Conservation (phyloP, 495 filamentous ascomycete species). For the Aspergillus sparsus region DNA sequence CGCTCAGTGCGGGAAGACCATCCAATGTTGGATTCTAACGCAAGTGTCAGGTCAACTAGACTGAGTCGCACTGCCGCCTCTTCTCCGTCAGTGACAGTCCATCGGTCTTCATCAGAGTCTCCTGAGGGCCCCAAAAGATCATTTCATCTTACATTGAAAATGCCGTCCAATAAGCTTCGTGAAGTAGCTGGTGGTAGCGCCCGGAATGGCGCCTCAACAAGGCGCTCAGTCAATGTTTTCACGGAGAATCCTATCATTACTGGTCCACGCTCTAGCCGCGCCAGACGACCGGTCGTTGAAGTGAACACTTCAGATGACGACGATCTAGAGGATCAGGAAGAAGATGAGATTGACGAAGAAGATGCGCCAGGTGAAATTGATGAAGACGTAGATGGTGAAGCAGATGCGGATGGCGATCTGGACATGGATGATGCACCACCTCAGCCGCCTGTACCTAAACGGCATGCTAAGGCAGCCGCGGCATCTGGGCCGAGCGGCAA, state of each 20-base stretch:
- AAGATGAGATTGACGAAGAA: slow-evolving; percentile 54
- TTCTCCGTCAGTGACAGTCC: slow-evolving; percentile 48
- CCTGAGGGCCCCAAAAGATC: slow-evolving; percentile 60
- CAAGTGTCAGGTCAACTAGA: slow-evolving; percentile 37
- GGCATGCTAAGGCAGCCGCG: slow-evolving; percentile 30
- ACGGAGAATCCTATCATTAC: slow-evolving; percentile 59
- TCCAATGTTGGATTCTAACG: slow-evolving; percentile 44
- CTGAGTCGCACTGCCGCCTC: slow-evolving; percentile 38
- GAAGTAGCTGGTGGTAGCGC: slow-evolving; percentile 60
- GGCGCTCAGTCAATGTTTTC: slow-evolving; percentile 50
- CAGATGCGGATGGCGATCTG: slow-evolving; percentile 55
- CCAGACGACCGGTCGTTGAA: slow-evolving; percentile 69
- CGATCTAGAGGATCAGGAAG: slow-evolving; percentile 54
- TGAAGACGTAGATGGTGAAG: slow-evolving; percentile 49
- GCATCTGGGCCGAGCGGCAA: slow-evolving; percentile 36
- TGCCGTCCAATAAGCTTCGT: slow-evolving; percentile 77
- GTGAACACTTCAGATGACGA: slow-evolving; percentile 61
- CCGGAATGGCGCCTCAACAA: slow-evolving; percentile 26
- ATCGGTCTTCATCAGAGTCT: slow-evolving; percentile 57
- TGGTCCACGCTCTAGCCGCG: slow-evolving; percentile 62
- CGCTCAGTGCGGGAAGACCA: slow-evolving; percentile 42
- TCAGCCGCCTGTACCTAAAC: slow-evolving; percentile 39
- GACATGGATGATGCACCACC: slow-evolving; percentile 58
- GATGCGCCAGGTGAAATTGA: slow-evolving; percentile 49
- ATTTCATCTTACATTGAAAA: slow-evolving; percentile 80